Percentiles rank a stretch among this genome's conserved stretches.
phyloP scores from a whole-genome alignment of 2,329 filamentous ascomycete genomes.

The Chaetomium globosum region DNA sequence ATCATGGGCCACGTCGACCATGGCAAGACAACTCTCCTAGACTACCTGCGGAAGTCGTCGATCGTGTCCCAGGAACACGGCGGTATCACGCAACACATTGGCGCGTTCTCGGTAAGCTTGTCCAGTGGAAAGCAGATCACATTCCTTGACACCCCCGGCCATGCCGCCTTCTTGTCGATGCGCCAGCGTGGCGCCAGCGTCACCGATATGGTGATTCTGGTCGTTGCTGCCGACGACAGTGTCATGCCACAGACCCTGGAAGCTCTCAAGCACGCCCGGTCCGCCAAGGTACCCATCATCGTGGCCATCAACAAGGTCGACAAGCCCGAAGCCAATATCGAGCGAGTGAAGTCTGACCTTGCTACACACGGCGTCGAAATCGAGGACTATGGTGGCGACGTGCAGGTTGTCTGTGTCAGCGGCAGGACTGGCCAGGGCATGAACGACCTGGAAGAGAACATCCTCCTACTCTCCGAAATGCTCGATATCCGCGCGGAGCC shows the following conservation, averaged over 20 bases:
- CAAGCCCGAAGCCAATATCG: conserved; percentile 77
- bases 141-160: conserved; percentile 94
- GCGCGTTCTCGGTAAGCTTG: conserved; percentile 90
- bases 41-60: conserved; percentile 90
- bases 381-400: conserved; percentile 92
- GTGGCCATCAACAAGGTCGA: conserved; percentile 98
- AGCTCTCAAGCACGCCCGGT: conserved; percentile 88
- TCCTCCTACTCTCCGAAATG: conserved; percentile 82
- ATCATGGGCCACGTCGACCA: conserved; percentile 99
- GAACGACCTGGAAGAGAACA: conserved; percentile 87
- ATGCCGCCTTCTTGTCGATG: conserved; percentile 95
- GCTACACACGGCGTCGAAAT: conserved; percentile 82
- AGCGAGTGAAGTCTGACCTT: conserved; percentile 86
- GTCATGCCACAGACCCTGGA: conserved; percentile 97
- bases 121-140: conserved; percentile 87
- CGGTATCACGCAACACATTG: conserved; percentile 97
- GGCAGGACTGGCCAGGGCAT: conserved; percentile 94
- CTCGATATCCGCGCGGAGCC: conserved; percentile 83
- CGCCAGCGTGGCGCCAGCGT: conserved; percentile 92
- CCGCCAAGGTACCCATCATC: conserved; percentile 88
- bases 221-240: conserved; percentile 94
- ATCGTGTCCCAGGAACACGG: conserved; percentile 90
- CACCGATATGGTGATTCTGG: conserved; percentile 93
- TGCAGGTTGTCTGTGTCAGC: conserved; percentile 87
- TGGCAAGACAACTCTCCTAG: conserved; percentile 94